These are phyloP conservation scores for Pseudocercospora vitis DNA, from an alignment of 2,329 filamentous ascomycete genomes.

Conservation along the genomic window DNA sequence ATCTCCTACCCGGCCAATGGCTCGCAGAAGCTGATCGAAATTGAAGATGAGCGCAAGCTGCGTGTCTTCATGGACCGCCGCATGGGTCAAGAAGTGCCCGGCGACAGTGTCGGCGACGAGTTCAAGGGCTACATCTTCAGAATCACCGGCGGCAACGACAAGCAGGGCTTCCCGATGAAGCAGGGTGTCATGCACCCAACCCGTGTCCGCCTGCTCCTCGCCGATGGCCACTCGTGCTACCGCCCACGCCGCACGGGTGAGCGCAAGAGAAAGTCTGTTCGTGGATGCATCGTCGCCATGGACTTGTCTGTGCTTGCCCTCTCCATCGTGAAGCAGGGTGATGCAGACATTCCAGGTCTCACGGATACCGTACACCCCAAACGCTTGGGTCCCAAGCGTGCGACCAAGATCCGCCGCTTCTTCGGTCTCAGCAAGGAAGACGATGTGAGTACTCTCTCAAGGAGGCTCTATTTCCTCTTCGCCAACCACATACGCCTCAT, in stretches of 20 bases:
- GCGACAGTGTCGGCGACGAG: constrained; percentile 94
- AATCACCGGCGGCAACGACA: constrained; percentile 99
- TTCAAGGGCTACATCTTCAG: constrained; percentile 99
- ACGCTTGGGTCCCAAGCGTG: constrained; percentile 98
- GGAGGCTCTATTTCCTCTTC: constrained; percentile 55
- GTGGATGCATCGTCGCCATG: constrained; percentile 96
- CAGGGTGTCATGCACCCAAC: constrained; percentile 99
- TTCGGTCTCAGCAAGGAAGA: constrained; percentile 99
- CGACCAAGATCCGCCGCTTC: constrained; percentile 99
- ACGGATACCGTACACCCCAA: constrained; percentile 99
- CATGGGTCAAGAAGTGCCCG: constrained; percentile 90
- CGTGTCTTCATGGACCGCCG: constrained; percentile 98
- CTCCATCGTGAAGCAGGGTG: constrained; percentile 96
- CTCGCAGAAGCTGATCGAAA: constrained; percentile 98
- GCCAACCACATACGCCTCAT: constrained; percentile 42
- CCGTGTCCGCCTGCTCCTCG: constrained; percentile 95
- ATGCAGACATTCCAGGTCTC: constrained; percentile 87
- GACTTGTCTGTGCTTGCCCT: constrained; percentile 95
- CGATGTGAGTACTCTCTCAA: constrained; percentile 78
- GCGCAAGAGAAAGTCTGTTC: constrained; percentile 99
- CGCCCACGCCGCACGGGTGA: constrained; percentile 95
- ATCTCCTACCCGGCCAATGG: constrained; percentile 96
- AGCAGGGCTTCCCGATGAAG: constrained; percentile 99
- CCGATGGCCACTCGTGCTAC: constrained; percentile 99
- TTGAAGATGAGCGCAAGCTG: constrained; percentile 99